A percentile compares a stretch with the other conserved stretches of the same genome.
Conservation (phyloP, 208 protist species). For the Wallacemonas rigidus region DNA sequence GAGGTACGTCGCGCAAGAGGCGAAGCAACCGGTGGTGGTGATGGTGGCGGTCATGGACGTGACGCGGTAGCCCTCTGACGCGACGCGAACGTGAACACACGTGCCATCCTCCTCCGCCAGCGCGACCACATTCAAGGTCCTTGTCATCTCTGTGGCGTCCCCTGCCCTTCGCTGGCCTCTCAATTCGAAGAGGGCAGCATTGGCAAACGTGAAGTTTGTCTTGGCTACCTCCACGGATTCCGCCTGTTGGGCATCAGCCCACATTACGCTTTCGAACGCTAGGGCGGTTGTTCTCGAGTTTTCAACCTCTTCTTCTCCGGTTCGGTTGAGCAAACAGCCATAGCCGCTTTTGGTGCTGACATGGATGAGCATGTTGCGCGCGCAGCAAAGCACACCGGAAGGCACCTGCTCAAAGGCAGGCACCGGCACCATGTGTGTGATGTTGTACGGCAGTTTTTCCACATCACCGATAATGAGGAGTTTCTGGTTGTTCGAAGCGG, state of each 20-base stretch:
- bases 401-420: slow-evolving; percentile 60
- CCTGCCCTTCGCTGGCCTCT: background rate
- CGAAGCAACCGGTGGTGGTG: slow-evolving; percentile 62
- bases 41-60: slow-evolving; percentile 41
- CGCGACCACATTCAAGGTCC: slow-evolving; percentile 46
- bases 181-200: slow-evolving; percentile 33
- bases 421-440: slow-evolving; percentile 78
- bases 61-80: slow-evolving; percentile 57
- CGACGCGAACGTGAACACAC: slow-evolving; percentile 48
- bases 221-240: slow-evolving; percentile 48
- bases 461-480: slow-evolving; percentile 81
- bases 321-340: slow-evolving; percentile 75
- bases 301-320: slow-evolving; percentile 70
- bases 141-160: background rate
- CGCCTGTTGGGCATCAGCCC: slow-evolving; percentile 51
- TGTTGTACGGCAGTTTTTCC: slow-evolving; percentile 78
- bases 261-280: slow-evolving; percentile 47
- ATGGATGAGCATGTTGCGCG: slow-evolving; percentile 76
- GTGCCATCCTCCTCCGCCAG: slow-evolving; percentile 82
- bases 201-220: slow-evolving; percentile 78
- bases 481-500: slow-evolving; percentile 36
- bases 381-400: slow-evolving; percentile 74
- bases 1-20: slow-evolving; percentile 21
- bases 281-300: slow-evolving; percentile 47
- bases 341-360: slow-evolving; percentile 80